phyloP scores from a whole-genome alignment of 2,329 filamentous ascomycete species.

The Teratosphaeria destructans region DNA sequence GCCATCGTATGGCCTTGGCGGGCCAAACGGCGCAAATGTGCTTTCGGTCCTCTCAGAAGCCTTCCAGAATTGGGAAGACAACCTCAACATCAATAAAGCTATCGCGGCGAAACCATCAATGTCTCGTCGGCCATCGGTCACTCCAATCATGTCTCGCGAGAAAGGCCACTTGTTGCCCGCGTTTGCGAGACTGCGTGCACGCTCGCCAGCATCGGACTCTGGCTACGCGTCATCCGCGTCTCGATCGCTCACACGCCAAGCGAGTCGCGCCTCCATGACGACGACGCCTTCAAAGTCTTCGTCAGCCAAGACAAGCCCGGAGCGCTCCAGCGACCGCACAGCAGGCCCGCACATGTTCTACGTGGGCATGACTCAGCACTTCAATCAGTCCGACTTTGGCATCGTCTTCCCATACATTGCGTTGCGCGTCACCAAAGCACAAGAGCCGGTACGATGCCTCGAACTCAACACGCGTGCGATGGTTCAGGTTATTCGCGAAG shows the following conservation, averaged over 20 bases:
- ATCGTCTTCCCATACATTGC: constrained; percentile 64
- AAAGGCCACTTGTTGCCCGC: constrained; percentile 18
- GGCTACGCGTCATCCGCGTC: constrained; percentile 22
- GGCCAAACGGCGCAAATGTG: constrained; percentile 43
- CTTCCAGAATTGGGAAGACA: constrained; percentile 68
- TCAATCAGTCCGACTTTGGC: constrained; percentile 76
- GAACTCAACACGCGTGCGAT: constrained; percentile 73
- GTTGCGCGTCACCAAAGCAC: constrained; percentile 39
- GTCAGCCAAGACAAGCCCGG: constrained; percentile 1
- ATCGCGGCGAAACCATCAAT: constrained; percentile 37
- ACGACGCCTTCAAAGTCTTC: constrained; percentile 12
- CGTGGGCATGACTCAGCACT: constrained; percentile 61
- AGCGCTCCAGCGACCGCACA: constrained; percentile 4
- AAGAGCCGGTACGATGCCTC: constrained; percentile 70
- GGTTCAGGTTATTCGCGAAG: constrained; percentile 55
- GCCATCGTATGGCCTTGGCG: constrained; percentile 52
- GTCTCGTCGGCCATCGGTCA: constrained; percentile 18
- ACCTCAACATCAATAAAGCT: constrained; percentile 59
- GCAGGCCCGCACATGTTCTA: constrained; percentile 60
- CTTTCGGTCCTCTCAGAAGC: constrained; percentile 65
- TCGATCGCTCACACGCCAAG: constrained; percentile 11
- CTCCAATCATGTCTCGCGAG: constrained; percentile 17
- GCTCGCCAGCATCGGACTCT: constrained; percentile 22
- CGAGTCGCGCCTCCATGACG: constrained; percentile 13
- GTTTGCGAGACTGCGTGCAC: constrained; percentile 20